phyloP scores from a whole-genome alignment of 2,329 filamentous ascomycete species.

The Aspergillus texensis region DNA sequence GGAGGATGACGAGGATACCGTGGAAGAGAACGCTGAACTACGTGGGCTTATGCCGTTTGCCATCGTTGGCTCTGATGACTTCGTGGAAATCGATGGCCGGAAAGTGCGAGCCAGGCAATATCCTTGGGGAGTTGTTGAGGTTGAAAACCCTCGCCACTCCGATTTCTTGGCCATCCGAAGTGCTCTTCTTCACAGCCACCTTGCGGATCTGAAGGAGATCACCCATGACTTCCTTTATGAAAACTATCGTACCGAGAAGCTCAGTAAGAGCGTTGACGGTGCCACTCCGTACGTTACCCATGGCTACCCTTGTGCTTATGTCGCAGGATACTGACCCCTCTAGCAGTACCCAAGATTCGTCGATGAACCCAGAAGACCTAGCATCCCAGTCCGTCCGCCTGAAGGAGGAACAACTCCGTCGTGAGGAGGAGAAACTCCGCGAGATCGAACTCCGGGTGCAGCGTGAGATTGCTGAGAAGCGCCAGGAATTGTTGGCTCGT shows the following conservation, averaged over 20 bases:
- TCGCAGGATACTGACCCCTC: conserved; percentile 17
- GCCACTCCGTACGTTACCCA: conserved; percentile 73
- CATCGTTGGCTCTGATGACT: conserved; percentile 95
- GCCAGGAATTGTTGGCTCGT: conserved; percentile 94
- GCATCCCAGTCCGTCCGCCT: conserved; percentile 96
- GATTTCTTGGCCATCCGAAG: conserved; percentile 98
- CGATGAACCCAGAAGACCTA: conserved; percentile 96
- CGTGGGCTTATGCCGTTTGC: conserved; percentile 98
- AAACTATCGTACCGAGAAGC: conserved; percentile 99
- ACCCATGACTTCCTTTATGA: conserved; percentile 99
- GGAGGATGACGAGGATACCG: conserved; percentile 98
- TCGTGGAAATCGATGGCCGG: conserved; percentile 89
- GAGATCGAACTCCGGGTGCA: conserved; percentile 99
- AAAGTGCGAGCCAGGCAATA: conserved; percentile 95
- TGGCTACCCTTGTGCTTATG: not conserved
- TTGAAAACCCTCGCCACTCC: conserved; percentile 98
- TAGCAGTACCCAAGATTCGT: conserved; percentile 67
- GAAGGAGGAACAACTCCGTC: conserved; percentile 98
- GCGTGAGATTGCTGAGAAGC: conserved; percentile 99
- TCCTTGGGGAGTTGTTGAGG: conserved; percentile 98
- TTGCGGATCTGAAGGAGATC: conserved; percentile 98
- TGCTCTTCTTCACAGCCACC: conserved; percentile 93
- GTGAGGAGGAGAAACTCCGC: conserved; percentile 99
- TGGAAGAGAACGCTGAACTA: conserved; percentile 98
- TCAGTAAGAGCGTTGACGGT: conserved; percentile 98